phyloP scores from a whole-genome alignment of 768 basidiomycete genomes.

The Tricholoma sp. region DNA sequence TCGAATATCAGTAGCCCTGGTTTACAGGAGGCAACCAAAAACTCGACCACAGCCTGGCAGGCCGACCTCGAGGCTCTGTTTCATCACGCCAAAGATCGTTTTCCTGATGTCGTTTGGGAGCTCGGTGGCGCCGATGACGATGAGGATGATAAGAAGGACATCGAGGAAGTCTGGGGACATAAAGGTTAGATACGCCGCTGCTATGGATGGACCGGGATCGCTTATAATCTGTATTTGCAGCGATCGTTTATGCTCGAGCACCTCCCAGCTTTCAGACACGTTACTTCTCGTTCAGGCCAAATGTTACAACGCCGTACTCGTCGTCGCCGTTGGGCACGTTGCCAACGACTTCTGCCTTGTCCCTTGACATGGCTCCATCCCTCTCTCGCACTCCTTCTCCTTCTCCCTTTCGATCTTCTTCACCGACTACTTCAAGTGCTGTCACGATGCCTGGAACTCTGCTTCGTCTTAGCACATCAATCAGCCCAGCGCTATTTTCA shows the following conservation, averaged over 20 bases:
- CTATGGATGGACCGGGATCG: too few relatives aligned
- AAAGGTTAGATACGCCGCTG: slow-evolving; percentile 59
- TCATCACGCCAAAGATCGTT: slow-evolving; percentile 80
- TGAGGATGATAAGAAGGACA: slow-evolving; percentile 30
- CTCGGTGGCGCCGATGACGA: slow-evolving; percentile 46
- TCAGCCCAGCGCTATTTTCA: slow-evolving; percentile 77
- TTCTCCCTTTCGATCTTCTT: slow-evolving; percentile 38
- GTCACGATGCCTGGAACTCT: slow-evolving; percentile 37
- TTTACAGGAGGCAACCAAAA: slow-evolving; percentile 58
- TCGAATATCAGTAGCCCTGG: slow-evolving; percentile 28
- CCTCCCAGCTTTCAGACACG: slow-evolving; percentile 87
- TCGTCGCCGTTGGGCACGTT: slow-evolving; percentile 44
- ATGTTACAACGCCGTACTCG: slow-evolving; percentile 31
- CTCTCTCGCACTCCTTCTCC: slow-evolving; percentile 29
- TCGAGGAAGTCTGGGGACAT: slow-evolving; percentile 83
- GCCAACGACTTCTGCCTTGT: slow-evolving; percentile 57
- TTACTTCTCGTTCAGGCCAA: slow-evolving; percentile 76
- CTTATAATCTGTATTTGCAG: slow-evolving; percentile 30
- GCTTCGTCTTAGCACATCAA: slow-evolving; percentile 60
- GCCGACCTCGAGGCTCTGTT: slow-evolving; percentile 75
- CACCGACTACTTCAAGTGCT: slow-evolving; percentile 40
- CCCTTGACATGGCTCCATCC: slow-evolving; percentile 43
- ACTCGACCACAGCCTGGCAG: slow-evolving; percentile 75
- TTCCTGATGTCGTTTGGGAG: slow-evolving; percentile 97
- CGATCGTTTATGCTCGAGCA: slow-evolving; percentile 92